Conservation (phyloP, 2,329 filamentous ascomycete species). For the Aspergillus caelatus region DNA sequence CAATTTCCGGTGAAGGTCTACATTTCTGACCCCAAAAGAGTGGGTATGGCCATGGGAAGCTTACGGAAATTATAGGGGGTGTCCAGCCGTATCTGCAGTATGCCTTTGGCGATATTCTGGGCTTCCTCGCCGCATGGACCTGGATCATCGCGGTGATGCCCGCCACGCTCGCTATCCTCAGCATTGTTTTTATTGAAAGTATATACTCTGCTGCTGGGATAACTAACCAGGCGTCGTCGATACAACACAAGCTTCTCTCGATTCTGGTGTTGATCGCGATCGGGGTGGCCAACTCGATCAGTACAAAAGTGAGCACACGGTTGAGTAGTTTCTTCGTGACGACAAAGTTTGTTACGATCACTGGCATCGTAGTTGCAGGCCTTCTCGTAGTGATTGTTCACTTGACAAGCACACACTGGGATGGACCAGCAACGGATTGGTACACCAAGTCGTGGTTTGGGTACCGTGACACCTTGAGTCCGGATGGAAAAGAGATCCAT, state of each 20-base stretch:
- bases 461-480: slow-evolving; percentile 14
- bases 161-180: slow-evolving; percentile 20
- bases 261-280: slow-evolving; percentile 15
- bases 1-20: slow-evolving; percentile 21
- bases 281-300: slow-evolving; percentile 19
- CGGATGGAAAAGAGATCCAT: slow-evolving; percentile 19
- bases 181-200: slow-evolving; percentile 24
- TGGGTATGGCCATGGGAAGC: neutral
- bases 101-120: slow-evolving; percentile 22
- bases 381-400: slow-evolving; percentile 15
- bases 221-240: slow-evolving; percentile 9
- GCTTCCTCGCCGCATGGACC: slow-evolving; percentile 23
- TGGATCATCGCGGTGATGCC: slow-evolving; percentile 24
- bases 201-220: slow-evolving; percentile 18
- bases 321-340: slow-evolving; percentile 20
- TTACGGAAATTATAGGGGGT: slow-evolving; percentile 5
- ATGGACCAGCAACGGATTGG: slow-evolving; percentile 16
- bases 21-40: neutral
- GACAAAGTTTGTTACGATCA: slow-evolving; percentile 18
- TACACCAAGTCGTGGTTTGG: slow-evolving; percentile 18
- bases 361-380: slow-evolving; percentile 12
- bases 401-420: neutral
- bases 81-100: slow-evolving; percentile 23
- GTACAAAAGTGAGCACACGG: slow-evolving; percentile 19
- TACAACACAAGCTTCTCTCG: slow-evolving; percentile 17